phyloP scores from a whole-genome alignment of 1,139 yeast genomes.

The Saccharomyces pastorianus region DNA sequence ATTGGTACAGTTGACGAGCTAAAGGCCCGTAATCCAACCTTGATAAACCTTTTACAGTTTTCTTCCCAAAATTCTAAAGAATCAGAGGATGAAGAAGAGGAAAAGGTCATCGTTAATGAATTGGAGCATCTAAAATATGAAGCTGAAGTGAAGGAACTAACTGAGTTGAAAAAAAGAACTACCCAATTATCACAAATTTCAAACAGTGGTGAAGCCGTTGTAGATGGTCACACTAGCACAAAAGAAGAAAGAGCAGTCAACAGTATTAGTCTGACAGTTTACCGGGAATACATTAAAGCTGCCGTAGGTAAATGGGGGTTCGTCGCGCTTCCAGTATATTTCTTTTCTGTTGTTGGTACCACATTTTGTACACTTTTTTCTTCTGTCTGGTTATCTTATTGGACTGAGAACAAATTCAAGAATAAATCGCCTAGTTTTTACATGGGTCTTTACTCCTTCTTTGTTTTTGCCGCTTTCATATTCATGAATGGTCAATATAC shows the following conservation, averaged over 20 bases:
- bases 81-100: conserved; percentile 32
- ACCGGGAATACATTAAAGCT: conserved; percentile 42
- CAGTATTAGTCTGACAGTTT: conserved; percentile 41
- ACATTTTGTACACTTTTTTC: conserved; percentile 59
- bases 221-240: conserved; percentile 35
- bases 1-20: conserved; percentile 51
- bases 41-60: conserved; percentile 46
- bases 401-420: conserved; percentile 57
- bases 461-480: conserved; percentile 42
- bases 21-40: conserved; percentile 37
- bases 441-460: conserved; percentile 60
- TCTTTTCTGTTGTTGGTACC: conserved; percentile 35
- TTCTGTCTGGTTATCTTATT: conserved; percentile 78
- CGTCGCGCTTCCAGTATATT: conserved; percentile 37
- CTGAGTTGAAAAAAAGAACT: conserved; percentile 15
- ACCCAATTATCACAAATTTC: conserved; percentile 11
- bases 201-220: not conserved
- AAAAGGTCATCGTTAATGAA: conserved; percentile 6
- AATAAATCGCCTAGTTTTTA: conserved; percentile 46
- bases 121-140: conserved; percentile 4
- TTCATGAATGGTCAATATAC: conserved; percentile 47
- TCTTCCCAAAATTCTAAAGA: conserved; percentile 33
- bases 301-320: conserved; percentile 39
- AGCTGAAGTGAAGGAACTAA: conserved; percentile 22
- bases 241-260: conserved; percentile 47